phyloP scores from a whole-genome alignment of 106 monocot genomes.

The Gastrodia elata region DNA sequence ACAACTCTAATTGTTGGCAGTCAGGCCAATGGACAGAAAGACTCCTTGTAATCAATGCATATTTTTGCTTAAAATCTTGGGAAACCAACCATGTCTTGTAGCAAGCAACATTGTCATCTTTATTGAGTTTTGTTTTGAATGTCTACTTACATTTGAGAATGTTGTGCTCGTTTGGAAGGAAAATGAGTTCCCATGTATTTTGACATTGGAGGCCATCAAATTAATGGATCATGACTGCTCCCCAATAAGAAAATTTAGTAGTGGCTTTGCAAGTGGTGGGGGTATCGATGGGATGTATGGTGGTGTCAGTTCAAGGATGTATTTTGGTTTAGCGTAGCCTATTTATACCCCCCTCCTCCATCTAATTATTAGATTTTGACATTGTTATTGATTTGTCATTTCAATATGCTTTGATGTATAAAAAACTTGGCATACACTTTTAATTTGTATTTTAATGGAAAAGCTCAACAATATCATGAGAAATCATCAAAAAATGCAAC shows the following conservation, averaged over 20 bases:
- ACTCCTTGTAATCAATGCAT: background rate
- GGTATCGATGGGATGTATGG: background rate
- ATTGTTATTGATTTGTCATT: background rate
- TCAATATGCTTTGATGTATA: background rate
- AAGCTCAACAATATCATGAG: background rate
- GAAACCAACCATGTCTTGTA: background rate
- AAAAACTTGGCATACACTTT: no score
- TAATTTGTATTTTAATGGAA: background rate
- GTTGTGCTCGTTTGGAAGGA: background rate
- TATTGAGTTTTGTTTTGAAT: background rate
- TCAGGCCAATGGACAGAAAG: background rate
- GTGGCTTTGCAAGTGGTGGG: background rate
- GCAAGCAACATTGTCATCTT: background rate
- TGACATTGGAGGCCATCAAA: background rate
- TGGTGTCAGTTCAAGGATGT: background rate
- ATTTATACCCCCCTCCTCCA: background rate
- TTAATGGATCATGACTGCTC: no score
- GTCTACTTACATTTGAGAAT: background rate
- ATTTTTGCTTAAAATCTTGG: background rate
- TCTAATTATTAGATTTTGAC: background rate
- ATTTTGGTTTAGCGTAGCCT: background rate
- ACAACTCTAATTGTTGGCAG: background rate
- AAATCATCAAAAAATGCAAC: background rate
- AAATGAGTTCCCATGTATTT: background rate
- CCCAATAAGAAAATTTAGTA: background rate